phyloP scores from a whole-genome alignment of 2,329 filamentous ascomycete species.

The Cercospora sp. region DNA sequence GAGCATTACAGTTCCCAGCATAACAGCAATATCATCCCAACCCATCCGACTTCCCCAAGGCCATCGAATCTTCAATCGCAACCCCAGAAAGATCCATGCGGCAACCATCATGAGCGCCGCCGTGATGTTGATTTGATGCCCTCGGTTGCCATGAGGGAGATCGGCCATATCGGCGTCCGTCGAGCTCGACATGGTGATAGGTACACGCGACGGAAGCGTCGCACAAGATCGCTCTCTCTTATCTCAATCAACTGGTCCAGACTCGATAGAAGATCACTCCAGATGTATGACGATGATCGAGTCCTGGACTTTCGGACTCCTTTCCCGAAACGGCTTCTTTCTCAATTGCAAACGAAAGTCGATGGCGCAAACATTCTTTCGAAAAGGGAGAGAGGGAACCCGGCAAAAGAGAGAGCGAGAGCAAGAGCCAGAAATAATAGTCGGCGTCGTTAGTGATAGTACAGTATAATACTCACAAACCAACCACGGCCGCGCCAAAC shows the following conservation, averaged over 20 bases:
- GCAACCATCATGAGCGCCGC: constrained; percentile 21
- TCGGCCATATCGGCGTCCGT: background rate
- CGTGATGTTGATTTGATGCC: constrained; percentile 19
- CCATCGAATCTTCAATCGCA: constrained; percentile 21
- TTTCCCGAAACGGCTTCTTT: background rate
- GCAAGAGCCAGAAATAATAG: background rate
- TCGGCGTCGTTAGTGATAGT: background rate
- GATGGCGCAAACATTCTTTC: background rate
- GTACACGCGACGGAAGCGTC: background rate
- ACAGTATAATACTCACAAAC: background rate
- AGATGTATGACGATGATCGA: background rate
- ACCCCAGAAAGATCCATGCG: constrained; percentile 18
- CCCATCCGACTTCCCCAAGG: constrained; percentile 21
- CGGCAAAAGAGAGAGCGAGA: background rate
- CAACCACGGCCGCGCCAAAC: background rate
- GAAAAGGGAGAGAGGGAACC: background rate
- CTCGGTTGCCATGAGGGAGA: constrained; percentile 9
- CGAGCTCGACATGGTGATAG: background rate
- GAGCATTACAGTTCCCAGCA: constrained; percentile 17
- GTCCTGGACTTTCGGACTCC: background rate
- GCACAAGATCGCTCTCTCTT: background rate
- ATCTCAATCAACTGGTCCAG: background rate
- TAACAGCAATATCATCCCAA: constrained; percentile 19
- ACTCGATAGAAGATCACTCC: background rate
- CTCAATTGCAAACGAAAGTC: background rate